Evolutionary conservation across 495 filamentous ascomycete species (phyloP).

Genomic region (Aspergillus coremiiformis): DNA sequence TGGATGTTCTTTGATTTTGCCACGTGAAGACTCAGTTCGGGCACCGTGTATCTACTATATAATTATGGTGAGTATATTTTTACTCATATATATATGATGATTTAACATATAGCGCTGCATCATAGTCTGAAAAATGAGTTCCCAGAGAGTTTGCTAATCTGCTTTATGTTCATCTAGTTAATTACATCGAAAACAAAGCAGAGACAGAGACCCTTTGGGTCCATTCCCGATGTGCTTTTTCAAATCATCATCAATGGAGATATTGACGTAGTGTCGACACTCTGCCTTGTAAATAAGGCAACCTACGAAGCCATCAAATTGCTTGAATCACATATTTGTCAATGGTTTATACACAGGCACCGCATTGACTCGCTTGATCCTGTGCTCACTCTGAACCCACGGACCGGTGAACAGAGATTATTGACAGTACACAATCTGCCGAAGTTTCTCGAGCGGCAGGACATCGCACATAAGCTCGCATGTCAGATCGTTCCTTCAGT

Average conservation of each 20-base stretch:
- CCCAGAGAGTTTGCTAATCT: neutral
- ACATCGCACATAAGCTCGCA: slow-evolving; percentile 17
- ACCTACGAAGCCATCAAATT: slow-evolving; percentile 23
- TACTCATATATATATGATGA: too few species aligned
- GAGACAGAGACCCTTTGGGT: slow-evolving; percentile 14
- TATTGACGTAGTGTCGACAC: slow-evolving; percentile 12
- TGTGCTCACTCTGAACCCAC: slow-evolving; percentile 18
- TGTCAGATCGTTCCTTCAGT: slow-evolving; percentile 22
- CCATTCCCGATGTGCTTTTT: slow-evolving; percentile 25
- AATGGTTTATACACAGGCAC: slow-evolving; percentile 22
- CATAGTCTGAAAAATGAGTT: neutral
- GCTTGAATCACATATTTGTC: slow-evolving; percentile 22
- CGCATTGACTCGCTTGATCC: slow-evolving; percentile 17
- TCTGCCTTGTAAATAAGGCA: slow-evolving; percentile 22
- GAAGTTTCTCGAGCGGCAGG: slow-evolving; percentile 18
- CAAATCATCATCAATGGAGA: slow-evolving; percentile 26
- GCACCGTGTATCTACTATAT: neutral
- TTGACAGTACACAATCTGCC: slow-evolving; percentile 20
- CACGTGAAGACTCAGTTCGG: neutral
- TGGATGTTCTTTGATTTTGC: neutral
- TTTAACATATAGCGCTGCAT: neutral
- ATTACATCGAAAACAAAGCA: slow-evolving; percentile 7
- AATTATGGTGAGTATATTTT: slow-evolving; percentile 11
- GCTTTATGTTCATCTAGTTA: slow-evolving; percentile 6
- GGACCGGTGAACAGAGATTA: slow-evolving; percentile 13